Percentiles rank a stretch among this genome's conserved stretches.
Conservation (phyloP, 176 grass and related monocot species). For the Areca catechu region DNA sequence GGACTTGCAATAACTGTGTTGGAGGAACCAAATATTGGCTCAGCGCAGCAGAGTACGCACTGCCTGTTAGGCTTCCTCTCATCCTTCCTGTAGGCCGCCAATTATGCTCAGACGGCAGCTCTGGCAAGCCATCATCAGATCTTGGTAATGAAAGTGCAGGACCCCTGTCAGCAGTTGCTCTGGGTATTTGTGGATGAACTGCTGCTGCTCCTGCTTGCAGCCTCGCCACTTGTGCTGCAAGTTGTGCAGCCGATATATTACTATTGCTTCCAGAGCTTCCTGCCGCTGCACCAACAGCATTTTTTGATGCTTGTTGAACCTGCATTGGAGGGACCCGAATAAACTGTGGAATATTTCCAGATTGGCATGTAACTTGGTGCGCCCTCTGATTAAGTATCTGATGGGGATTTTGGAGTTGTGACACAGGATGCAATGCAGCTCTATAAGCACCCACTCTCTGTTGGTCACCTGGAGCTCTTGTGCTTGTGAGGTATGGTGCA, state of each 20-base stretch:
- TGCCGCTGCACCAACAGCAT: neutral
- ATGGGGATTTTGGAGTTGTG: conserved; percentile 3
- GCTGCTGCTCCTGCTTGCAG: neutral
- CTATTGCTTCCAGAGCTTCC: neutral
- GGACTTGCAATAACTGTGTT: conserved; percentile 10
- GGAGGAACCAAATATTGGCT: conserved; percentile 31
- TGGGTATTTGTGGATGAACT: neutral
- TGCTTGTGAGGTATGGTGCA: conserved; percentile 8
- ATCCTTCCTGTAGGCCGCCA: conserved; percentile 70
- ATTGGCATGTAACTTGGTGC: conserved; percentile 10
- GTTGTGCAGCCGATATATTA: neutral
- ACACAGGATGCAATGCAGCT: conserved; percentile 7
- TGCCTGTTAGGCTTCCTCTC: conserved; percentile 86
- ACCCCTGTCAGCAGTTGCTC: neutral
- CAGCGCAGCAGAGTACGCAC: conserved; percentile 50
- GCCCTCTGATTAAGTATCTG: conserved; percentile 7
- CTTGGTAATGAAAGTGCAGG: conserved; percentile 6
- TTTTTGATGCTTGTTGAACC: conserved; percentile 5
- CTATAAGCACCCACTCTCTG: conserved; percentile 24
- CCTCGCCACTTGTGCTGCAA: neutral
- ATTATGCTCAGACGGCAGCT: conserved; percentile 42
- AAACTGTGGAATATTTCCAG: conserved; percentile 2
- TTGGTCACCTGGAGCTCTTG: conserved; percentile 20
- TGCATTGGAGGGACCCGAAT: neutral
- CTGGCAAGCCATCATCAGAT: conserved; percentile 8